A percentile compares a stretch with the other conserved stretches of the same genome.
These are phyloP conservation scores for Perilla frutescens DNA, from an alignment of 257 asterid species.

Conservation along the genomic window DNA sequence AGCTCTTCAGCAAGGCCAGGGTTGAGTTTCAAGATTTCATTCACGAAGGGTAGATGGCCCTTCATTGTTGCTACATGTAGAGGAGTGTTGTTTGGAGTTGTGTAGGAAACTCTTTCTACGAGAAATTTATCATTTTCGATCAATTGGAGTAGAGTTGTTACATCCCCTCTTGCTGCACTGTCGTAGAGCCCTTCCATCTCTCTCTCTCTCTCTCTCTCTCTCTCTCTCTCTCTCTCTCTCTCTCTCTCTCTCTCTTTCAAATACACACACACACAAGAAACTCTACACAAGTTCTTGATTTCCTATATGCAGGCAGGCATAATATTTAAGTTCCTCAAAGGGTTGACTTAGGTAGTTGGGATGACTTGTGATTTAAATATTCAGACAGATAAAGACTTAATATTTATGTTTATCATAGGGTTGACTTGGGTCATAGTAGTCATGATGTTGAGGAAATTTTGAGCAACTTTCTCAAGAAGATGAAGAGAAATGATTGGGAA, in stretches of 20 bases:
- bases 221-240: constrained; percentile 6
- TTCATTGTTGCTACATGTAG: constrained; percentile 52
- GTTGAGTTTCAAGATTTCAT: constrained; percentile 34
- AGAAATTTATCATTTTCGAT: constrained; percentile 41
- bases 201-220: background rate
- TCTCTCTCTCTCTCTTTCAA: background rate
- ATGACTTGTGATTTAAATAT: constrained; percentile 17
- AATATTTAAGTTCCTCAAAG: background rate
- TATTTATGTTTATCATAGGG: background rate
- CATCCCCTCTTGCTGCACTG: constrained; percentile 47
- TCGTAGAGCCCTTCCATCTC: constrained; percentile 44
- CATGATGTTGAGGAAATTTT: background rate
- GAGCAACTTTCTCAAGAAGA: background rate
- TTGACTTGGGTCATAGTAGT: too few relatives aligned
- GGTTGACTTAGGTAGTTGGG: background rate
- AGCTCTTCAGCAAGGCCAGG: constrained; percentile 42
- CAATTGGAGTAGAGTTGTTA: constrained; percentile 24
- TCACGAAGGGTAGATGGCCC: constrained; percentile 40
- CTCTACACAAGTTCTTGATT: background rate
- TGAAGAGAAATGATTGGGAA: constrained; percentile 23
- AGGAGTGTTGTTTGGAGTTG: constrained; percentile 46
- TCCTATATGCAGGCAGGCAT: background rate
- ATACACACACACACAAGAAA: background rate
- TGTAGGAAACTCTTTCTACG: constrained; percentile 46
- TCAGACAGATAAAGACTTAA: constrained; percentile 14